Percentiles rank a stretch among this genome's conserved stretches.
phyloP scores from a whole-genome alignment of 2,329 filamentous ascomycete genomes.

The Thelonectria olida region DNA sequence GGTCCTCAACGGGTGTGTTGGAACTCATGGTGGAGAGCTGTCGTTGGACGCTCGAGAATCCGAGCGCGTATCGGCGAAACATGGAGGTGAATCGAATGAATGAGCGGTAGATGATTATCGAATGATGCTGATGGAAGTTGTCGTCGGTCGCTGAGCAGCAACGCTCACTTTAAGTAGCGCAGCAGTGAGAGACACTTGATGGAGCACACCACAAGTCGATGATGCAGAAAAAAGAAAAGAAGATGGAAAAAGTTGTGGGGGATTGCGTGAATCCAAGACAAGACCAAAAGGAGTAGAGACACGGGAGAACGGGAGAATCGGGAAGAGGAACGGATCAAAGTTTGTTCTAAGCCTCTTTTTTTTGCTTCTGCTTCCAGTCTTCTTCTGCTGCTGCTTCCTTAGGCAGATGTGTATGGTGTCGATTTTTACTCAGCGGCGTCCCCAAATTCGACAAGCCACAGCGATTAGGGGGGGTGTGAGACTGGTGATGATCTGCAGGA shows the following conservation, averaged over 20 bases:
- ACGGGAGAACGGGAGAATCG: constrained; percentile 6
- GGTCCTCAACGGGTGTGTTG: constrained; percentile 83
- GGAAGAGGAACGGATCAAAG: constrained; percentile 9
- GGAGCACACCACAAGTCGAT: constrained; percentile 3
- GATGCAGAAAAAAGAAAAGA: neutral
- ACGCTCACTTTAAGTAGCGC: neutral
- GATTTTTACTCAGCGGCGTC: constrained; percentile 18
- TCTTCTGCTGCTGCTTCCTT: too few relatives aligned
- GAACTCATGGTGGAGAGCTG: constrained; percentile 65
- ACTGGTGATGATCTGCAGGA: constrained; percentile 2
- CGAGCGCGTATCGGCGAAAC: constrained; percentile 61
- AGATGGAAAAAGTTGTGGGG: neutral
- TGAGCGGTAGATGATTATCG: neutral
- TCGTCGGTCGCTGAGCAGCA: neutral
- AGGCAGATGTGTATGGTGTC: too few relatives aligned
- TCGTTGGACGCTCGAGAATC: constrained; percentile 61
- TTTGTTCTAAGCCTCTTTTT: constrained; percentile 17
- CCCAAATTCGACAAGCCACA: constrained; percentile 11
- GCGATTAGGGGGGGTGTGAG: neutral
- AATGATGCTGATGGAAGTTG: neutral
- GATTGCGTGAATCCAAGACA: constrained; percentile 5
- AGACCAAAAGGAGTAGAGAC: neutral
- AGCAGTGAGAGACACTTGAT: neutral
- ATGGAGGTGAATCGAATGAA: constrained; percentile 47
- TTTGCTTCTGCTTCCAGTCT: neutral